These are phyloP conservation scores for Trichoderma sp. DNA, from an alignment of 2,329 filamentous ascomycete genomes.

Conservation along the genomic window DNA sequence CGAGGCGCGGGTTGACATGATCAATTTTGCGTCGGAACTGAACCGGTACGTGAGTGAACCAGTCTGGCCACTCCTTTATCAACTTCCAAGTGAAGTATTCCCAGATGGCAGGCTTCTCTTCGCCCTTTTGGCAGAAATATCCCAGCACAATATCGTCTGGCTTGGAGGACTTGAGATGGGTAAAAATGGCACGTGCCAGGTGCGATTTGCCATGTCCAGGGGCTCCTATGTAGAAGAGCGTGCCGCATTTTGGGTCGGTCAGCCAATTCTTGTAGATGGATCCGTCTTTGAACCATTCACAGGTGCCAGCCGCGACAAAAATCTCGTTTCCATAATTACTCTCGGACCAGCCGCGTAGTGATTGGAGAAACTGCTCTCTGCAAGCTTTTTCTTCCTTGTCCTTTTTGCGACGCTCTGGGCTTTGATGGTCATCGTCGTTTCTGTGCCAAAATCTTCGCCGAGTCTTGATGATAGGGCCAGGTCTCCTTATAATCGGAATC, in stretches of 20 bases:
- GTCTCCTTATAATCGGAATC: neutral
- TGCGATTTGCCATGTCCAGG: constrained; percentile 32
- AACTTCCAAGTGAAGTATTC: constrained; percentile 30
- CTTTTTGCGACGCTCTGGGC: neutral
- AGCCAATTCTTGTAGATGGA: constrained; percentile 28
- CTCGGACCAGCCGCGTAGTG: constrained; percentile 27
- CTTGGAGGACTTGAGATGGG: constrained; percentile 25
- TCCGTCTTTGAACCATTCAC: constrained; percentile 29
- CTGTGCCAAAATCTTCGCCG: neutral
- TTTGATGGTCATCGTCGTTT: neutral
- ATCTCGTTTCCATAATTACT: constrained; percentile 25
- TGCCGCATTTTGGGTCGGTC: constrained; percentile 20
- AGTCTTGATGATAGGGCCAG: neutral
- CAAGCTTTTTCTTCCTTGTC: constrained; percentile 3
- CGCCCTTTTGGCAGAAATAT: constrained; percentile 30
- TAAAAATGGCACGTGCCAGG: constrained; percentile 29
- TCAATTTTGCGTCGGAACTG: constrained; percentile 24
- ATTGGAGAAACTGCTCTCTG: constrained; percentile 24
- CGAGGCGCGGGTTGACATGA: constrained; percentile 13
- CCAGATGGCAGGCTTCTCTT: constrained; percentile 28
- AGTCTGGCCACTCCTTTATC: constrained; percentile 24
- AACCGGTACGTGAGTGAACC: constrained; percentile 26
- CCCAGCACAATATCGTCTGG: constrained; percentile 27
- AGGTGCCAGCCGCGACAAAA: constrained; percentile 25
- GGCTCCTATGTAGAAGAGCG: constrained; percentile 26